Base-by-base conservation (phyloP, 208 protist species). In the Vickermania spadyakhi region DNA sequence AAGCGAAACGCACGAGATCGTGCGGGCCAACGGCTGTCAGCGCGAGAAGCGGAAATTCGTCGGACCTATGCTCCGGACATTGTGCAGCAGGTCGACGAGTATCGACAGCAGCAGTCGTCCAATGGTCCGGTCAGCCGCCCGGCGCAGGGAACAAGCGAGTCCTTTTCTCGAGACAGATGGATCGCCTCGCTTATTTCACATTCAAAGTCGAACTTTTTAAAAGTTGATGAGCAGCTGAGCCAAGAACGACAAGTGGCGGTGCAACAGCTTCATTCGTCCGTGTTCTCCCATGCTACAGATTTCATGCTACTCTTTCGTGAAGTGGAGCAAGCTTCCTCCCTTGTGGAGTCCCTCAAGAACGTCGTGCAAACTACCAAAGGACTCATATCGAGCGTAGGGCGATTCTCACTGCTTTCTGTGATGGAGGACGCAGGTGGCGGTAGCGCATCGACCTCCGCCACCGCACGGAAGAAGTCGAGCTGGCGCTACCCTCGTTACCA, bases 231-330 rank as follows among this genome's bases (percentile, higher is more conserved):
- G 62, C 67, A 85, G 55, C 75, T 94, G 5, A 79, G 77, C 7
- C 77, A 85, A 51, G 84, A 94, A 29, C 77, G 89, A 68, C 55
- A 65, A 18, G 73, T 91, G 22, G 81, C 87, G 14, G 80, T 77
- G 26, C 69, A 67, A 21, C 70, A 72, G 0, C 70, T 94, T 42
- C 84, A 91, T 60, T 52, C 68, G 28, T 70, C 79, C 4, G 87
- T 94, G 42, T 94, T 91, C 64, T 21, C 73, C 0, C 82, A 91
- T 36, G 74, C 81, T 7, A 79, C 79, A 30, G 79, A 84, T 71
- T 94, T 94, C 61, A 54, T 94, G 23, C 70, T 80, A 14, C 67
- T 94, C 7, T 94, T 94, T 56, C 75, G 82, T 58, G 84, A 94
- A 55, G 87, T 94, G 5, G 79, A 86, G 21, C 63, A 69, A 3